A percentile compares a stretch with the other conserved stretches of the same genome.
phyloP scores from a whole-genome alignment of 805 yeast genomes.

The Naumovozyma dairenensis region DNA sequence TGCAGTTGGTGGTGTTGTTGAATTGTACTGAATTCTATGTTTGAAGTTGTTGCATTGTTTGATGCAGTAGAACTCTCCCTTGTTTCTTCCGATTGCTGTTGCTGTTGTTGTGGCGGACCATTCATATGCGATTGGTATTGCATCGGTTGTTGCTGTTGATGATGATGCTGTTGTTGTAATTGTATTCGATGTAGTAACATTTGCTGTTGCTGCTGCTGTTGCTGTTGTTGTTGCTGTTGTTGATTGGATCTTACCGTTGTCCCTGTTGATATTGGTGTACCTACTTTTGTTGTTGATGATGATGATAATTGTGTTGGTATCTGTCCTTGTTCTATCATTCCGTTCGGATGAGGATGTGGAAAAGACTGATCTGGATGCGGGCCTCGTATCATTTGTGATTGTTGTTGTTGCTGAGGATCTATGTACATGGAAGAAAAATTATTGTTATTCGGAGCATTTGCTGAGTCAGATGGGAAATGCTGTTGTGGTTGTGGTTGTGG shows the following conservation, averaged over 20 bases:
- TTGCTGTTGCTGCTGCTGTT: conserved; percentile 2
- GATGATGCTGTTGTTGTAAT: conserved; percentile 8
- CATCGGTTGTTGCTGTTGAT: conserved; percentile 8
- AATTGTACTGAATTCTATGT: no score
- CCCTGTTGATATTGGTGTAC: conserved; percentile 5
- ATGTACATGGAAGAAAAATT: not conserved
- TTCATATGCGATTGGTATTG: conserved; percentile 1
- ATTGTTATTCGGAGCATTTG: not conserved
- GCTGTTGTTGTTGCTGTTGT: conserved; percentile 5
- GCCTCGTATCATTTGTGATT: not conserved
- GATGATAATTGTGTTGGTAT: not conserved
- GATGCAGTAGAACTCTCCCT: conserved; percentile 4
- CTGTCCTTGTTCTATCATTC: not conserved
- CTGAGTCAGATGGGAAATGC: not conserved
- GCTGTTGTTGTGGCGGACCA: no score
- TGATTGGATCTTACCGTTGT: conserved; percentile 2
- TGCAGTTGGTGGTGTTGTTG: no score
- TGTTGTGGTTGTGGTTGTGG: not conserved
- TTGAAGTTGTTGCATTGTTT: conserved; percentile 4
- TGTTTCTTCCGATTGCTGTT: not conserved
- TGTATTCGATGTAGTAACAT: conserved; percentile 7
- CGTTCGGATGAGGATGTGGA: not conserved
- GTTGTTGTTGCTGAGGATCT: not conserved
- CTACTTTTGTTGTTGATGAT: conserved; percentile 5
- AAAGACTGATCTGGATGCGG: not conserved